Base-by-base conservation (phyloP, 345 rosid genomes). In the Hibiscus mutabilis region DNA sequence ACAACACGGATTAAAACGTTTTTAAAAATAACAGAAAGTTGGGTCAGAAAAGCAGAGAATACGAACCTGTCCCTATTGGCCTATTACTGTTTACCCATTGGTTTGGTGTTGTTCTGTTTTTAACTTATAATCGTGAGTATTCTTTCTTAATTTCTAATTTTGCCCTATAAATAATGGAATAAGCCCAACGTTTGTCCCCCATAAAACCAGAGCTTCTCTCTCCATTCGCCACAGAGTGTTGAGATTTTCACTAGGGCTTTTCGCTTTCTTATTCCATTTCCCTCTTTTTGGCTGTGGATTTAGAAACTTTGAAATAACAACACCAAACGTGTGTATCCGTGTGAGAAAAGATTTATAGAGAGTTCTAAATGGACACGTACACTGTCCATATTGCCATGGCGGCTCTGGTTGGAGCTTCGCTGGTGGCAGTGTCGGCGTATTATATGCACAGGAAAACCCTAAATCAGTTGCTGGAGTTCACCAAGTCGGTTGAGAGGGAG, bases 381-480 rank as follows among this genome's bases (percentile, higher is more conserved):
- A 44, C 91, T 66, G 62, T 87, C 65, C 97, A 92, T 75, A 84
- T 96, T 18, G 97, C 97, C 77, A 85, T 92, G 80, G 98, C 99
- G 84, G 98, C 99, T 75, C 87, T 96, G 24, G 87, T 96, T 0
- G 98, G 99, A 79, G 98, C 98, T 51, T 96, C 99, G 44, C 71
- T 92, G 35, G 97, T 92, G 29, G 98, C 97, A 0, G 96, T 92
- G 6, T 96, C 98, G 24, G 97, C 97, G 3, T 89, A 89, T 69
- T 89, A 81, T 74, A 89, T 91, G 98, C 98, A 96, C 81, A 84
- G 95, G 64, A 96, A 92, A 85, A 94, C 98, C 69, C 89, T 96
- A 51, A 87, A 78, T 74, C 96, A 91, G 83, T 77, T 96, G 31
- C 90, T 96, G 46, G 99, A 96, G 84, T 87, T 94, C 72, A 92